These are phyloP conservation scores for Alternaria metachromatica DNA, from an alignment of 2,329 filamentous ascomycete genomes.

Conservation along the genomic window DNA sequence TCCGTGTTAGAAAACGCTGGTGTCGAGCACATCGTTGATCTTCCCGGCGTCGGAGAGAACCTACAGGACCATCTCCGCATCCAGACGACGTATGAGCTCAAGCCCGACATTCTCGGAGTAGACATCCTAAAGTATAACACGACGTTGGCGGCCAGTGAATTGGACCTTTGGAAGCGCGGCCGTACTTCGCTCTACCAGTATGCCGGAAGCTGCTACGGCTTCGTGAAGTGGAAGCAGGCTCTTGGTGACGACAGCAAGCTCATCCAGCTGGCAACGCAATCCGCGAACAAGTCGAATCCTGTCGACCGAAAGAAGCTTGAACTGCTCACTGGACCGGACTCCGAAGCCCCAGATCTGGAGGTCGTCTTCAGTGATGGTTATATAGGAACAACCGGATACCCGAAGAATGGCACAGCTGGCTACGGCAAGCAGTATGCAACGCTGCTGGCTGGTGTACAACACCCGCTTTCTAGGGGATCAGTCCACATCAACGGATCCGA, in stretches of 20 bases:
- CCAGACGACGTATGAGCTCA: slow-evolving; percentile 25
- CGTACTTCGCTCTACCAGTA: slow-evolving; percentile 49
- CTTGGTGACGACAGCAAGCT: slow-evolving; percentile 30
- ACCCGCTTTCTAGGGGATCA: slow-evolving; percentile 36
- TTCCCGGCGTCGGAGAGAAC: slow-evolving; percentile 32
- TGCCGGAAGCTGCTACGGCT: slow-evolving; percentile 48
- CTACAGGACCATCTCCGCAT: slow-evolving; percentile 32
- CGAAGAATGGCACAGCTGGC: slow-evolving; percentile 27
- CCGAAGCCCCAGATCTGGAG: slow-evolving; percentile 50
- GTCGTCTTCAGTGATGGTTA: slow-evolving; percentile 55
- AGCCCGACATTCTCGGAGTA: slow-evolving; percentile 20
- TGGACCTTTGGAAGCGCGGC: slow-evolving; percentile 43
- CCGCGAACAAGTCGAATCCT: slow-evolving; percentile 17
- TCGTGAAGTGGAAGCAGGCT: slow-evolving; percentile 52
- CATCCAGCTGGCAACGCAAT: slow-evolving; percentile 14
- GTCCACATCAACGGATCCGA: slow-evolving; percentile 27
- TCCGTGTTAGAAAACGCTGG: slow-evolving; percentile 13
- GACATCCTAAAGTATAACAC: slow-evolving; percentile 29
- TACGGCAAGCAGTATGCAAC: slow-evolving; percentile 33
- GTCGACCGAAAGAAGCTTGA: slow-evolving; percentile 30
- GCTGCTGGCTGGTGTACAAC: slow-evolving; percentile 38
- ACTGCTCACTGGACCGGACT: slow-evolving; percentile 39
- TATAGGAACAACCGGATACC: slow-evolving; percentile 47
- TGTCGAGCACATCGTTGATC: slow-evolving; percentile 18
- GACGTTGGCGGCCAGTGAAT: slow-evolving; percentile 47